A percentile compares a stretch with the other conserved stretches of the same genome.
Conservation (phyloP, 345 rosid species). For the Streptanthus diversifolius region DNA sequence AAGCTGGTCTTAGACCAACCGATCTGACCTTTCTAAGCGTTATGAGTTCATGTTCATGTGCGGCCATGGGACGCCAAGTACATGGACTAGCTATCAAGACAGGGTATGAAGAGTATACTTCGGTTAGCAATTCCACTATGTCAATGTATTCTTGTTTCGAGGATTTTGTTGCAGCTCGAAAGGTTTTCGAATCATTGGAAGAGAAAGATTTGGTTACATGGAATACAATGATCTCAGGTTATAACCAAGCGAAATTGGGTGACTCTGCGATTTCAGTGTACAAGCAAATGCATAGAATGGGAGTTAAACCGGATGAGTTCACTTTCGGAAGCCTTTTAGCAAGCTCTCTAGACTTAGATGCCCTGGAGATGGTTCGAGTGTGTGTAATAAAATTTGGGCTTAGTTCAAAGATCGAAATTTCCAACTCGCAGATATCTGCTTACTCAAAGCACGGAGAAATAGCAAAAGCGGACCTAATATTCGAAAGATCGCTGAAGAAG, state of each 20-base stretch:
- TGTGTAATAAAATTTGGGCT: conserved; percentile 46
- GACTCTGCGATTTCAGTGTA: conserved; percentile 43
- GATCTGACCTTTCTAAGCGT: conserved; percentile 56
- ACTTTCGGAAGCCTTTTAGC: conserved; percentile 69
- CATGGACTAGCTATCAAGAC: conserved; percentile 51
- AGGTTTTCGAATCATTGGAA: conserved; percentile 45
- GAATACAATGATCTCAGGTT: conserved; percentile 70
- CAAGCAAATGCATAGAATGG: conserved; percentile 47
- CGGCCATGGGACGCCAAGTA: conserved; percentile 40
- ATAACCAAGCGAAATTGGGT: conserved; percentile 43
- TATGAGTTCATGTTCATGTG: conserved; percentile 46
- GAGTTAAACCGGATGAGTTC: conserved; percentile 60
- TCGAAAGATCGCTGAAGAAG: conserved; percentile 34
- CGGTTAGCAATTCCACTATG: conserved; percentile 58
- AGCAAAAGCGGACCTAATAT: conserved; percentile 44
- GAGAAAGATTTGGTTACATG: conserved; percentile 70
- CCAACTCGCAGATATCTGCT: conserved; percentile 63
- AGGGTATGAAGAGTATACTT: conserved; percentile 51
- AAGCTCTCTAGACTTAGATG: conserved; percentile 41
- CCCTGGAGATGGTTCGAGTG: conserved; percentile 50
- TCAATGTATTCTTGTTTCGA: conserved; percentile 54
- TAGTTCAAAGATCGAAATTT: conserved; percentile 50
- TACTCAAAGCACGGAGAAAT: conserved; percentile 57
- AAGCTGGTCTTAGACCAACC: conserved; percentile 48
- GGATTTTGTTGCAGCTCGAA: conserved; percentile 37